Percentiles rank a stretch among this genome's conserved stretches.
These are phyloP conservation scores for Cyanodermella asteris DNA, from an alignment of 2,329 filamentous ascomycete species.

Conservation along the genomic window DNA sequence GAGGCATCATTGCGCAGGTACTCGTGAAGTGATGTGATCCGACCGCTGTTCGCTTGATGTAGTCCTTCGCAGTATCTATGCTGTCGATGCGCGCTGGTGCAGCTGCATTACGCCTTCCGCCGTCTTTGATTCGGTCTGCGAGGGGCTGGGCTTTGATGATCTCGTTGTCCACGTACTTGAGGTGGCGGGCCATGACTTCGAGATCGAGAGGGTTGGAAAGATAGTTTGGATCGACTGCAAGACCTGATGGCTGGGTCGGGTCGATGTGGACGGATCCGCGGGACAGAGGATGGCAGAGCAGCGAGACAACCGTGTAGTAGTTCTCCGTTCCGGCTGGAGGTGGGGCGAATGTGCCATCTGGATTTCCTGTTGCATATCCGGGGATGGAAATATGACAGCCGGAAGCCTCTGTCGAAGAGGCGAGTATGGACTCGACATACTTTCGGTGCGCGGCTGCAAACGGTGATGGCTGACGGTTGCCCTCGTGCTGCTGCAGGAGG, in stretches of 20 bases:
- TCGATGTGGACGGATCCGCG: conserved; percentile 18
- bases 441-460: neutral
- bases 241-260: conserved; percentile 16
- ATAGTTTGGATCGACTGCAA: conserved; percentile 21
- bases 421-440: conserved; percentile 4
- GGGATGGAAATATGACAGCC: conserved; percentile 1
- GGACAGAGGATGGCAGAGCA: conserved; percentile 18
- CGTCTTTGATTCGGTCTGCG: neutral
- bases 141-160: conserved; percentile 5
- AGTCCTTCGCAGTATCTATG: conserved; percentile 1
- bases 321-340: conserved; percentile 17
- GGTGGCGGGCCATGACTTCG: conserved; percentile 9
- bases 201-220: conserved; percentile 22
- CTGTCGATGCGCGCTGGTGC: neutral
- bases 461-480: neutral
- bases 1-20: conserved; percentile 27
- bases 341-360: conserved; percentile 17
- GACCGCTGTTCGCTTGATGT: conserved; percentile 10
- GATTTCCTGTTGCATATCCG: conserved; percentile 10
- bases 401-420: conserved; percentile 5
- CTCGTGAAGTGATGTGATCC: too few relatives aligned
- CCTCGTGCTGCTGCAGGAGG: too few relatives aligned
- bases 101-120: neutral
- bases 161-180: conserved; percentile 10
- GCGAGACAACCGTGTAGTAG: conserved; percentile 13